Evolutionary conservation across 345 rosid species (phyloP).

Genomic region (Populus ilicifolia): DNA sequence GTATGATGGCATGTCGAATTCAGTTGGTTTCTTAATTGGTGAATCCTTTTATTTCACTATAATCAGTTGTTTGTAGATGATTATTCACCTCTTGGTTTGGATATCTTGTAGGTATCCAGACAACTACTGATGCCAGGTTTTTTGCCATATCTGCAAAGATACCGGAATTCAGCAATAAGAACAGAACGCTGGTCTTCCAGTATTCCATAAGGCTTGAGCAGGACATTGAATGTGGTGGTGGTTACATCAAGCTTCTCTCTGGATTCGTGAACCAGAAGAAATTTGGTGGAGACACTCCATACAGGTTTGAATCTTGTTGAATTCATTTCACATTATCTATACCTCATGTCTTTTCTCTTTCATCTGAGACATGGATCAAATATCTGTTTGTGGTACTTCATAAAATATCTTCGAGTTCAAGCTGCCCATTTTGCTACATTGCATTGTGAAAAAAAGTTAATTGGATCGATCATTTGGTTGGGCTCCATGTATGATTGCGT

Average conservation of each 20-base stretch:
- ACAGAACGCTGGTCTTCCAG: constrained; percentile 75
- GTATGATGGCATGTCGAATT: not conserved
- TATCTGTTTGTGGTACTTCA: too few relatives aligned
- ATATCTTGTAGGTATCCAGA: constrained; percentile 68
- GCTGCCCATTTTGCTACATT: too few relatives aligned
- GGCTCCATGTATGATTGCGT: too few relatives aligned
- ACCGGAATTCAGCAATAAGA: constrained; percentile 80
- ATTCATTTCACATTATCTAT: not conserved
- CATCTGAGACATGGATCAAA: too few relatives aligned
- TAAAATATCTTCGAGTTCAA: too few relatives aligned
- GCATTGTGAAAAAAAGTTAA: too few relatives aligned
- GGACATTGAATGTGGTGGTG: constrained; percentile 98
- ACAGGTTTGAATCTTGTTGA: constrained; percentile 47
- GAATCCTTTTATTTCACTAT: not conserved
- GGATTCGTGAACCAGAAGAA: constrained; percentile 93
- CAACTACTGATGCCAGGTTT: constrained; percentile 75
- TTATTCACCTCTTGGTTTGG: not conserved
- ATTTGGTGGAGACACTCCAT: constrained; percentile 97
- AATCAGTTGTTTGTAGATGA: not conserved
- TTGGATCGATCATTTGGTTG: too few relatives aligned
- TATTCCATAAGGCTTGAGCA: constrained; percentile 84
- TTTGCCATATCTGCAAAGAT: constrained; percentile 85
- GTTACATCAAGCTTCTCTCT: constrained; percentile 88
- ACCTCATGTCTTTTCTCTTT: not conserved
- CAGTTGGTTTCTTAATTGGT: not conserved